phyloP scores from a whole-genome alignment of 768 basidiomycete species.

The Termitomyces sp. region DNA sequence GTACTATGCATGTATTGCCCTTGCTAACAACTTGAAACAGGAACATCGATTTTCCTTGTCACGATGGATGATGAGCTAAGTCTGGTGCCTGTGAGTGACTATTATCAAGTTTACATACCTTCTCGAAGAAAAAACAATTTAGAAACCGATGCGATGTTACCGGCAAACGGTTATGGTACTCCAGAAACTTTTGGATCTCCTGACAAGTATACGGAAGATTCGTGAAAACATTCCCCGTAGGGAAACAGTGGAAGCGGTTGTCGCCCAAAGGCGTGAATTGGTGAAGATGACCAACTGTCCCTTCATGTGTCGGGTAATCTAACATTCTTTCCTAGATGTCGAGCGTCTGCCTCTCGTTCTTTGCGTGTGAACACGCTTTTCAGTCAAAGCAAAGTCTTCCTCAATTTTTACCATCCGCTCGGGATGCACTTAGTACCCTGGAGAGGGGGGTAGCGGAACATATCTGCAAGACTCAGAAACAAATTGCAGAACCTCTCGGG shows the following conservation, averaged over 20 bases:
- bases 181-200: conserved; percentile 38
- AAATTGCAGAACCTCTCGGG: conserved; percentile 27
- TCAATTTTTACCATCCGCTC: conserved; percentile 45
- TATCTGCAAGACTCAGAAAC: conserved; percentile 18
- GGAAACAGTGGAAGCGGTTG: conserved; percentile 35
- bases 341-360: conserved; percentile 43
- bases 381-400: conserved; percentile 42
- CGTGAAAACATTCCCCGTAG: conserved; percentile 43
- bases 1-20: not conserved
- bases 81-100: conserved; percentile 41
- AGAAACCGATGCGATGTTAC: conserved; percentile 49
- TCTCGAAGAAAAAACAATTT: not conserved
- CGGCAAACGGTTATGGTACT: conserved; percentile 31
- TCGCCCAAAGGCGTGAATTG: conserved; percentile 39
- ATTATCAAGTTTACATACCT: not conserved
- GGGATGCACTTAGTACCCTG: conserved; percentile 34
- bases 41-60: conserved; percentile 30
- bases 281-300: not conserved
- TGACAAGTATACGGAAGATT: conserved; percentile 44
- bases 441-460: conserved; percentile 29
- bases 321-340: conserved; percentile 26
- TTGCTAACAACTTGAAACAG: conserved; percentile 1
- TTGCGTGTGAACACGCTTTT: conserved; percentile 47
- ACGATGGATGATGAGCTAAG: conserved; percentile 47
- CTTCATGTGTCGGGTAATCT: not conserved